Base-by-base conservation (phyloP, 108 stramenopile species). In the Chaetoceros tenuissimus region DNA sequence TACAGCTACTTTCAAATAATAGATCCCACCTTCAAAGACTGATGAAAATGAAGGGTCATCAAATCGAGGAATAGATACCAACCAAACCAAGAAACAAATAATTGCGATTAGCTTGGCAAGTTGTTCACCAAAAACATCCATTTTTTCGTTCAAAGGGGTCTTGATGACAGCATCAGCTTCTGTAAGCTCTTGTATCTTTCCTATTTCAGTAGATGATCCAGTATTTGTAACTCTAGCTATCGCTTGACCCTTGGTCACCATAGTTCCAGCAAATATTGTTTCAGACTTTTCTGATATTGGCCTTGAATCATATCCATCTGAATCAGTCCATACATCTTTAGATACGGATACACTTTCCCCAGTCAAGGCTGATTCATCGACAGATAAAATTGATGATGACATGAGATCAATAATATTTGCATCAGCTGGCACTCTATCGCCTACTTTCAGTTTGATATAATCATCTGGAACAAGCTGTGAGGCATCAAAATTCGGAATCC, bases 1-100 rank as follows among this genome's bases (percentile, higher is more conserved):
- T 13, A 94, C 91, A 47, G 87, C 87, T 52, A 92, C 77, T 66
- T 86, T 88, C 63, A 85, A 84, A 68, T 85, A 76, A 60, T 92
- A 74, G 24, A 94, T 59, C 29, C 69, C 66, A 22, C 67, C 75
- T 58, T 82, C 67, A 34, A 80, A 67, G 55, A 79, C 57, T 34
- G 67, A 63, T 0, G 62, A 69, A 45, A 72, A 75, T 53, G 84
- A 79, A 17, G 84, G 84, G 59, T 78, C 67, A 46, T 49, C 50
- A 64, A 80, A 92, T 40, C 79, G 74, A 27, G 81, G 79, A 55
- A 82, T 70, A 49, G 69, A 68, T 23, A 79, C 65, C 31, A 67
- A 61, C 80, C 89, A 95, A 24, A 85, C 87, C 27, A 74, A 64
- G 28, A 82, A 60, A 67, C 90, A 92, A 57, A 89, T 85, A 21